Conservation (phyloP, 306 rosid species). For the Fragaria iinumae region DNA sequence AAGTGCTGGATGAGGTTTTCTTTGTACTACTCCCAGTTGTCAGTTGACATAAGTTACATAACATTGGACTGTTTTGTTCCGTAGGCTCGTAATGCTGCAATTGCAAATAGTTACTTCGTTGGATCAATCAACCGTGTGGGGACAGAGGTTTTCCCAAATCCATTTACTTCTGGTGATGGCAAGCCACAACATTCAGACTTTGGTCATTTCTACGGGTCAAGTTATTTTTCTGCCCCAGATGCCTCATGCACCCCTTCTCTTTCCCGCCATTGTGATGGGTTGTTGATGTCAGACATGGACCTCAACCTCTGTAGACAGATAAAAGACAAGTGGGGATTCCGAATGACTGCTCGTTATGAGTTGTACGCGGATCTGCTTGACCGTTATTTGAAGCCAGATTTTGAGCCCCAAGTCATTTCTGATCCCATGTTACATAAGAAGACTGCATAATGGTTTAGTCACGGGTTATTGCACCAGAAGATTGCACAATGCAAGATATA, state of each 20-base stretch:
- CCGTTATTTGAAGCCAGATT: slow-evolving; percentile 62
- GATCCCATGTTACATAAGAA: slow-evolving; percentile 69
- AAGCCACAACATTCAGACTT: slow-evolving; percentile 77
- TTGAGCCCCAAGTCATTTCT: slow-evolving; percentile 73
- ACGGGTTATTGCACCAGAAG: not conserved
- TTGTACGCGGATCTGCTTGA: slow-evolving; percentile 58
- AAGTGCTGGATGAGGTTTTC: not conserved
- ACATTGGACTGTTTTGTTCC: slow-evolving; percentile 20
- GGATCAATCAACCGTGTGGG: slow-evolving; percentile 88
- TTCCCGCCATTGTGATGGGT: slow-evolving; percentile 67
- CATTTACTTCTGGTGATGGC: slow-evolving; percentile 89
- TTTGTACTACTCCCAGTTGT: not conserved
- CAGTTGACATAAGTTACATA: slow-evolving; percentile 1
- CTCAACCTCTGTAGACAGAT: slow-evolving; percentile 89
- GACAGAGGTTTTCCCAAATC: slow-evolving; percentile 74
- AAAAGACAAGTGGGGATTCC: slow-evolving; percentile 87
- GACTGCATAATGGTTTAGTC: slow-evolving; percentile 17
- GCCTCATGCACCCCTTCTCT: slow-evolving; percentile 88
- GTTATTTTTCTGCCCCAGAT: slow-evolving; percentile 82
- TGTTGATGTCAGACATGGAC: slow-evolving; percentile 79
- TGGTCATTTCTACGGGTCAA: slow-evolving; percentile 90
- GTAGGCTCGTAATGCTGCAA: slow-evolving; percentile 90
- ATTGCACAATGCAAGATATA: not conserved
- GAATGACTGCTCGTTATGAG: slow-evolving; percentile 85
- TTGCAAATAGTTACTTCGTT: slow-evolving; percentile 75